Evolutionary conservation across 1,284 basidiomycete genomes (phyloP), one percentile per base, ranked within the genome.

Genomic region (Binderoboletus segoi): DNA sequence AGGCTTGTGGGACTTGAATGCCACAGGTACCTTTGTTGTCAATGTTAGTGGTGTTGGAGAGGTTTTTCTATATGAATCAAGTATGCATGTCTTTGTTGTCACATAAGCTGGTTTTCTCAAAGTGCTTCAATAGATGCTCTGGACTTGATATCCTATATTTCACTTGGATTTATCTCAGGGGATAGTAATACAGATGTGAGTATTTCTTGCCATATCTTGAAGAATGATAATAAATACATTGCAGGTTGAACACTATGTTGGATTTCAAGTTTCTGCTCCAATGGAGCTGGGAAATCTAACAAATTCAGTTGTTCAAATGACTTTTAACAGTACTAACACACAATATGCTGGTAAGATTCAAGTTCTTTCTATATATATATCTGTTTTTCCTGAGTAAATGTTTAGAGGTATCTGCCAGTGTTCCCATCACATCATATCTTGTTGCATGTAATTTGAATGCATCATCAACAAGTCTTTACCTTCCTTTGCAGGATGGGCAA

Each of bases 41-140:
- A 28, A 54, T n/a, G 21, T 56, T 4, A 45, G 12, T 54, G 60
- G 55, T 1, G 24, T 61, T 35, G 60, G 60, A 18, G 33, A 49
- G 3, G 33, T 53, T 32, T 2, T 1, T 33, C 10, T 61, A 7
- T 2, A 1, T 8, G 15, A 4, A 33, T 23, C 7, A 32, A 32
- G 30, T 7, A 32, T 32, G 12, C 30, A 32, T 32, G 12, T 32
- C 30, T 32, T n/a, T n/a, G n/a, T n/a, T n/a, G n/a, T n/a, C n/a
- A n/a, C n/a, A n/a, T n/a, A n/a, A n/a, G n/a, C n/a, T 32, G 12
- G 7, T 32, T 32, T 32, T 32, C 12, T 32, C 8, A 8, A 32
- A 8, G 12, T 32, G 30, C 12, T 32, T 7, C 30, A 32, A 32
- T 32, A 32, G 30, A 32, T 7, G 12, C 8, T 32, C 8, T 32